phyloP scores from a whole-genome alignment of 2,329 filamentous ascomycete genomes.

The Endoconidiophora polonica region DNA sequence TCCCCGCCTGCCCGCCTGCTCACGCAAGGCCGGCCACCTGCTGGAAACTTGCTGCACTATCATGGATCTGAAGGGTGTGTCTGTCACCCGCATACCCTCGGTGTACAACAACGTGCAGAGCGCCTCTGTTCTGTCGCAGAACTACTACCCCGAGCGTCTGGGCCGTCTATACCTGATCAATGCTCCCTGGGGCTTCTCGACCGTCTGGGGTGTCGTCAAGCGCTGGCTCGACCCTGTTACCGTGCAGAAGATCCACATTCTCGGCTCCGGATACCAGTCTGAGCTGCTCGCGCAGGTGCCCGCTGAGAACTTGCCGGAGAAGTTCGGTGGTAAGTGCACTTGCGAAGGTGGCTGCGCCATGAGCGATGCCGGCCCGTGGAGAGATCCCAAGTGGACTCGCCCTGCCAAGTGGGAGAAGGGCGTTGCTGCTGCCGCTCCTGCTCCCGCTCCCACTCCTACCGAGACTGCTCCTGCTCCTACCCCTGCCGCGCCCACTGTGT shows the following conservation, averaged over 20 bases:
- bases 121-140: slow-evolving; percentile 81
- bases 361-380: slow-evolving; percentile 86
- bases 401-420: slow-evolving; percentile 44
- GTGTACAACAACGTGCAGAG: slow-evolving; percentile 80
- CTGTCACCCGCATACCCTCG: slow-evolving; percentile 59
- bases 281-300: slow-evolving; percentile 75
- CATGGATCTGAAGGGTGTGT: slow-evolving; percentile 94
- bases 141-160: slow-evolving; percentile 96
- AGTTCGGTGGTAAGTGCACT: slow-evolving; percentile 69
- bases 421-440: slow-evolving; percentile 18
- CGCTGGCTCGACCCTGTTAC: slow-evolving; percentile 94
- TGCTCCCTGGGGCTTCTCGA: slow-evolving; percentile 85
- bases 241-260: slow-evolving; percentile 84
- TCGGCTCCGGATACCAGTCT: slow-evolving; percentile 65
- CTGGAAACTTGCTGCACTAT: slow-evolving; percentile 97
- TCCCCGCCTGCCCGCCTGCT: slow-evolving; percentile 85
- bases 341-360: slow-evolving; percentile 71
- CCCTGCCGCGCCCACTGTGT: background rate
- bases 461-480: slow-evolving; percentile 20
- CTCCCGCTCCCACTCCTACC: slow-evolving; percentile 19
- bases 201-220: slow-evolving; percentile 75
- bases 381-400: slow-evolving; percentile 49
- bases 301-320: slow-evolving; percentile 72
- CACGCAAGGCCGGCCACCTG: slow-evolving; percentile 72
- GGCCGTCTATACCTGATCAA: slow-evolving; percentile 97